A percentile compares a stretch with the other conserved stretches of the same genome.
These are phyloP conservation scores for Zygosaccharomyces pseudorouxii DNA, from an alignment of 805 yeast genomes.

Conservation along the genomic window DNA sequence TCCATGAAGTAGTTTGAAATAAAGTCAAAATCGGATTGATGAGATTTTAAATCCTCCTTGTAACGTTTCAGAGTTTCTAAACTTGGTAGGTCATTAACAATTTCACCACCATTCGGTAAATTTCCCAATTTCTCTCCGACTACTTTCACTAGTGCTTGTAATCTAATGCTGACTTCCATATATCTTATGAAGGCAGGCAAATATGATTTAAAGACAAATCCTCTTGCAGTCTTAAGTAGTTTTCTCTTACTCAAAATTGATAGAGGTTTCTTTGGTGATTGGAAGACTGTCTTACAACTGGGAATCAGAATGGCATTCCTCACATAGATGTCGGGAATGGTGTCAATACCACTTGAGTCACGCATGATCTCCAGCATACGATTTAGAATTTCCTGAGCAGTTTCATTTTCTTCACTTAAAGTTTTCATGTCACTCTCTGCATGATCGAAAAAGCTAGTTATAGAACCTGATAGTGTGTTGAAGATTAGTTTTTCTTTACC, in stretches of 20 bases:
- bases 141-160: conserved; percentile 16
- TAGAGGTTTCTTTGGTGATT: conserved; percentile 35
- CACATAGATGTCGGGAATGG: conserved; percentile 41
- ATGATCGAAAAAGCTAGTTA: conserved; percentile 39
- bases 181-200: conserved; percentile 28
- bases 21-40: conserved; percentile 8
- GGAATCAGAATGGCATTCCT: conserved; percentile 35
- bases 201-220: conserved; percentile 32
- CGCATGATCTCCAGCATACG: conserved; percentile 32
- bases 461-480: conserved; percentile 45
- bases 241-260: conserved; percentile 36
- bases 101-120: conserved; percentile 7
- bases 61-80: conserved; percentile 7
- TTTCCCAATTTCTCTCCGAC: conserved; percentile 12
- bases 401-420: conserved; percentile 30
- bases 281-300: conserved; percentile 22
- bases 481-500: conserved; percentile 49
- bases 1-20: conserved; percentile 19
- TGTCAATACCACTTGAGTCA: conserved; percentile 37
- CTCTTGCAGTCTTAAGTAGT: conserved; percentile 31
- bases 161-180: conserved; percentile 20
- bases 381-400: conserved; percentile 29
- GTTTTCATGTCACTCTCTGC: conserved; percentile 37
- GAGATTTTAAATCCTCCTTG: conserved; percentile 3
- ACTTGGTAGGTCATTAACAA: conserved; percentile 19